A percentile compares a stretch with the other conserved stretches of the same genome.
These are phyloP conservation scores for Ophiostoma sp. DNA, from an alignment of 2,329 filamentous ascomycete species.

Conservation along the genomic window DNA sequence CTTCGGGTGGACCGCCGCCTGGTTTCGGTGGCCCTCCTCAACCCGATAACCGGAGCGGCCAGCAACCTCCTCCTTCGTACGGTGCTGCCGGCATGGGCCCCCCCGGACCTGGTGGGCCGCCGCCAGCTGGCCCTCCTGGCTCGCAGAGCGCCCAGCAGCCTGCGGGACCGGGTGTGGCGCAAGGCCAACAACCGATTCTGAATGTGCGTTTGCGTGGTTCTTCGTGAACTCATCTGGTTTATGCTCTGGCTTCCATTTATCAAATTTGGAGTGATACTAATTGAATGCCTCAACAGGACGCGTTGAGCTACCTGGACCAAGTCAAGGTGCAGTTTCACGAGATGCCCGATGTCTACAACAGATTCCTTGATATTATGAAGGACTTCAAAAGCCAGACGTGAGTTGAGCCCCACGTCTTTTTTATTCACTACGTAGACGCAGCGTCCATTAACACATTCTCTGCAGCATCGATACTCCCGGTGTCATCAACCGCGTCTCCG, in stretches of 20 bases:
- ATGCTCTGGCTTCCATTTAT: too few species aligned
- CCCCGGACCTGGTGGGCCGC: constrained; percentile 33
- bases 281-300: constrained; percentile 49
- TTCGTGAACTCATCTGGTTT: not conserved
- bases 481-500: constrained; percentile 94
- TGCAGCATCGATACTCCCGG: constrained; percentile 88
- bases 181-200: constrained; percentile 82
- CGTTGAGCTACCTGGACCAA: constrained; percentile 93
- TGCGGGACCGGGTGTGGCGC: constrained; percentile 58
- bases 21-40: constrained; percentile 71
- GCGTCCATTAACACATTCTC: constrained; percentile 11
- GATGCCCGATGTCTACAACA: constrained; percentile 95
- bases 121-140: not conserved
- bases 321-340: constrained; percentile 98
- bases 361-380: constrained; percentile 98
- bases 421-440: not conserved
- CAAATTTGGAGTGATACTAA: not conserved
- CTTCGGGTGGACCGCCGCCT: constrained; percentile 59
- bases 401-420: constrained; percentile 39
- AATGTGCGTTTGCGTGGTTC: constrained; percentile 53
- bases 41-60: constrained; percentile 60
- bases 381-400: constrained; percentile 98
- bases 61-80: constrained; percentile 57
- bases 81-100: constrained; percentile 44
- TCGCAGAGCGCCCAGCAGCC: constrained; percentile 28